Conservation (phyloP, 2,329 filamentous ascomycete species). For the Trichophyton rubrum region DNA sequence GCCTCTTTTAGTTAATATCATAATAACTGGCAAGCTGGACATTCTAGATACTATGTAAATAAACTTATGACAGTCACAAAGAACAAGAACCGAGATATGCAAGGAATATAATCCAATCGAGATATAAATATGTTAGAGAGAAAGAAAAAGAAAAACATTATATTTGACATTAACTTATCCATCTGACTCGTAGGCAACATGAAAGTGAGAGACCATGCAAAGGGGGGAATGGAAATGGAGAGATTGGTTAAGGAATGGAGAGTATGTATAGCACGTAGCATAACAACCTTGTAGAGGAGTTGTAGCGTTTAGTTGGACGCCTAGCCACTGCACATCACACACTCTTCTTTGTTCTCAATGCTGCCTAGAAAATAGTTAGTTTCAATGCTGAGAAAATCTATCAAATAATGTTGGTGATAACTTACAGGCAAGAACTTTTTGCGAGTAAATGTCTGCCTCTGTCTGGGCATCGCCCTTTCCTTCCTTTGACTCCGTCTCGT, state of each 20-base stretch:
- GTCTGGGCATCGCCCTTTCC: constrained; percentile 45
- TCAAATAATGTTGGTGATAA: constrained; percentile 14
- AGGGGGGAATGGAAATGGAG: not conserved
- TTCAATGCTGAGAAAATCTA: not conserved
- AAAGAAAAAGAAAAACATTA: not conserved
- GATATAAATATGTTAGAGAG: not conserved
- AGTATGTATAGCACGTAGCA: not conserved
- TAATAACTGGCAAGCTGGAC: not conserved
- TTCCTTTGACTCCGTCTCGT: not conserved
- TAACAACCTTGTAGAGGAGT: not conserved
- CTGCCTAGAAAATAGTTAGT: constrained; percentile 49
- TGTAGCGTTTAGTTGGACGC: not conserved
- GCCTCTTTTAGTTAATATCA: not conserved
- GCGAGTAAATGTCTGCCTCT: constrained; percentile 84
- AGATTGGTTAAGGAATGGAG: not conserved
- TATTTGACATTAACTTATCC: not conserved
- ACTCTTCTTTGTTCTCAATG: constrained; percentile 92
- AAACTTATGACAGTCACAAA: not conserved
- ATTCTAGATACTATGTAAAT: not conserved
- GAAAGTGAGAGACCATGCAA: not conserved
- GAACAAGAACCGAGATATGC: not conserved
- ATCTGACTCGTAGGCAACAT: not conserved
- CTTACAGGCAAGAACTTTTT: constrained; percentile 79
- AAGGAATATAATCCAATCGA: not conserved
- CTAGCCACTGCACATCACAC: constrained; percentile 94